Evolutionary conservation across 2,329 filamentous ascomycete genomes (phyloP).

Genomic region (Massarina eburnea): DNA sequence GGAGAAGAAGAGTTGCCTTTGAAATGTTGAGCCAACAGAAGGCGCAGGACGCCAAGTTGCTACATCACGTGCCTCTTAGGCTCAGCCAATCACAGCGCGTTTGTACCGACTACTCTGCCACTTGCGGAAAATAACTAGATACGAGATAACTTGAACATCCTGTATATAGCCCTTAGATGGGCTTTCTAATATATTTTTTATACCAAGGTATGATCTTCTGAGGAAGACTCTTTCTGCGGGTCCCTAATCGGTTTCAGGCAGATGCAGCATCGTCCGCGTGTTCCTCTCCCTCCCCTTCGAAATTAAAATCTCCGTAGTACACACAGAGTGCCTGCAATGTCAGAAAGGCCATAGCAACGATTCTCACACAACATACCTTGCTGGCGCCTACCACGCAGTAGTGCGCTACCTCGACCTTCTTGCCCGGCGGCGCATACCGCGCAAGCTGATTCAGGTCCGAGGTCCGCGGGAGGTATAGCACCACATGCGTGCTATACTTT

Average conservation of each 20-base stretch:
- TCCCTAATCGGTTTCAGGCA: too few relatives aligned
- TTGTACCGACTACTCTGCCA: too few relatives aligned
- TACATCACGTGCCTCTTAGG: not conserved
- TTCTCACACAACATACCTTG: conserved; percentile 59
- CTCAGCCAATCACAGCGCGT: not conserved
- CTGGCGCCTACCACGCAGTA: conserved; percentile 91
- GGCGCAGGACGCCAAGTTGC: not conserved
- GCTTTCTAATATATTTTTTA: too few relatives aligned
- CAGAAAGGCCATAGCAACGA: conserved; percentile 3
- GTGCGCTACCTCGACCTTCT: conserved; percentile 56
- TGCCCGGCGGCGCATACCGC: conserved; percentile 32
- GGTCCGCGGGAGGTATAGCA: conserved; percentile 76
- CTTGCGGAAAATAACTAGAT: too few relatives aligned
- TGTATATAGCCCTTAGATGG: too few relatives aligned
- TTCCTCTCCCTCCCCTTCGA: conserved; percentile 23
- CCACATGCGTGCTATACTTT: conserved; percentile 54
- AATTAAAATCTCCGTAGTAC: conserved; percentile 58
- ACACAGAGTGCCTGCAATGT: conserved; percentile 55
- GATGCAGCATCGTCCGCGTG: conserved; percentile 11
- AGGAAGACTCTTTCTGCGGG: too few relatives aligned
- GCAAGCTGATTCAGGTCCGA: conserved; percentile 44
- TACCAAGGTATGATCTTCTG: too few relatives aligned
- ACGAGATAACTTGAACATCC: too few relatives aligned
- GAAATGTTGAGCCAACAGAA: not conserved
- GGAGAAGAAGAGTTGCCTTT: too few relatives aligned